Base-by-base conservation (phyloP, 2,329 filamentous ascomycete species). In the Xylaria sp. region DNA sequence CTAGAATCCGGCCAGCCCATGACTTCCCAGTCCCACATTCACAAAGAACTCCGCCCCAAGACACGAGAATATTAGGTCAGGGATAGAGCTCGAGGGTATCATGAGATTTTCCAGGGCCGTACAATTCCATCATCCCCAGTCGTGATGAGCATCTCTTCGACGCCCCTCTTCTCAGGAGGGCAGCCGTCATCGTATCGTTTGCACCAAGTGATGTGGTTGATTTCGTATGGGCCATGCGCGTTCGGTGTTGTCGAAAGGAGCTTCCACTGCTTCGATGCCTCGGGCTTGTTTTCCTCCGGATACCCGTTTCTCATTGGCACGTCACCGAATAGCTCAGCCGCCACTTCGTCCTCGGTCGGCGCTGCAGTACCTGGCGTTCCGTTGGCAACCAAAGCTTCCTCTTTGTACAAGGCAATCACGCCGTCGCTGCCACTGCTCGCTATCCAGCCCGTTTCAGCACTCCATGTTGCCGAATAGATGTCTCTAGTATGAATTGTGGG, bases 171-270 rank as follows among this genome's bases (percentile, higher is more conserved):
- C 76, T 85, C 85, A 1, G 80, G 73, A 11, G 72, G 55, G 31
- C 76, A 79, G 0, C 82, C 90, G 56, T 84, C 84, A 77, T 97
- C 94, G 64, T 88, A 91, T 64, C 94, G 85, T 73, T 86, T 87
- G 71, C 93, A 94, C 96, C 96, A 99, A 1, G 88, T 89, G 55
- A 96, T 86, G 79, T 97, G 94, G 75, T 99, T 99, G 70, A 98
- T 86, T 80, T 99, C 96, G 76, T 95, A 97, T 2, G 96, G 92
- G 0, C 93, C 94, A 77, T 99, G 96, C 1, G 90, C 92, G 38
- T 90, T 90, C 54, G 90, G 84, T 1, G 92, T 76, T n/a, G 87
- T 86, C 0, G 89, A 87, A 17, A 97, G 75, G 3, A 95, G 79
- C 6, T 84, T 83, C 96, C 96, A 98, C 66, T 87, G 85, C 0